Conservation (phyloP, 208 protist genomes). For the Acanthamoeba culbertsoni region DNA sequence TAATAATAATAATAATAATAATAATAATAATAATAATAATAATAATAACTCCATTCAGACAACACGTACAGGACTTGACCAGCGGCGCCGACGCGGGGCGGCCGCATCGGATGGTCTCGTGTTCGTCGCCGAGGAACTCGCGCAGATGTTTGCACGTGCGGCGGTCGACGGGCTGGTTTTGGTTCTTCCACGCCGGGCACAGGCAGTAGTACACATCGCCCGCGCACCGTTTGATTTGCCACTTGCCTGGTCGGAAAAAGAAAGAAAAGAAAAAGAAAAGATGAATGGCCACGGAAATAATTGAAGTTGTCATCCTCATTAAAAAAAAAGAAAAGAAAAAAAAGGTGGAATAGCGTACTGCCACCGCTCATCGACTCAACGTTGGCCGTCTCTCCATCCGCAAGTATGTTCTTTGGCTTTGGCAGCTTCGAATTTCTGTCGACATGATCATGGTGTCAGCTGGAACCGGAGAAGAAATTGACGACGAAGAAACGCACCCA, state of each 20-base stretch:
- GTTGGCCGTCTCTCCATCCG: not conserved
- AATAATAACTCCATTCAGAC: no score
- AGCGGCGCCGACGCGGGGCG: not conserved
- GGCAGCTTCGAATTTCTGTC: not conserved
- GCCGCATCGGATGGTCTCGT: slow-evolving; percentile 49
- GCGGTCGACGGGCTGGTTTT: slow-evolving; percentile 54
- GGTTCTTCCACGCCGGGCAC: slow-evolving; percentile 67
- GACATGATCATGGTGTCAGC: not conserved
- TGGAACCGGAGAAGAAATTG: not conserved
- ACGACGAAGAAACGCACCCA: not conserved
- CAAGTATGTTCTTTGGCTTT: not conserved
- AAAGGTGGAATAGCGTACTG: not conserved
- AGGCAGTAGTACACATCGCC: slow-evolving; percentile 63
- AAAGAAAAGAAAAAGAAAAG: not conserved
- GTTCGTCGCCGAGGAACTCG: slow-evolving; percentile 62
- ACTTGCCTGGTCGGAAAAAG: not conserved
- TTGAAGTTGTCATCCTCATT: no score
- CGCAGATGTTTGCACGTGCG: slow-evolving; percentile 69
- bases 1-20: no score
- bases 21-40: no score
- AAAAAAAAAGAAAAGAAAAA: not conserved
- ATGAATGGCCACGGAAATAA: no score
- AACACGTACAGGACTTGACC: not conserved
- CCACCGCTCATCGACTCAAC: not conserved
- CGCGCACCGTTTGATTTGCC: slow-evolving; percentile 61